Base-by-base conservation (phyloP, 108 stramenopile species). In the Cyclotella baltica region DNA sequence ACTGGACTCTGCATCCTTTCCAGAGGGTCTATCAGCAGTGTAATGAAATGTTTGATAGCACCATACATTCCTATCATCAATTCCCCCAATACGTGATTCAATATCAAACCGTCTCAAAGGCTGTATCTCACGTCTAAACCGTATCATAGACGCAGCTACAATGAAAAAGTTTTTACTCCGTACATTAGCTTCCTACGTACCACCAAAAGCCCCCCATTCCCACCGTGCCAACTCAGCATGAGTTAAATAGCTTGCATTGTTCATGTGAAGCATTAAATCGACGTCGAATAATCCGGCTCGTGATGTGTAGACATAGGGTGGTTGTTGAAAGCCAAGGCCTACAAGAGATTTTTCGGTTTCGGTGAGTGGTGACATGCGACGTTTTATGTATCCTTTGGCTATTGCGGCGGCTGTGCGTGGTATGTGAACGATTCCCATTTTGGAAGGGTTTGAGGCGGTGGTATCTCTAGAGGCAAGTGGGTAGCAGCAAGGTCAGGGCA, bases 201-300 rank as follows among this genome's bases (percentile, higher is more conserved):
- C 89, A 36, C 76, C 87, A 51, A 86, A 70, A 0, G 92, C 67
- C 19, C 78, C 76, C 89, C 84, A 72, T 58, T 90, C 87, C 89
- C 89, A 93, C 61, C 89, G 64, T 3, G 92, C 92, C 51, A 86
- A 68, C 66, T 93, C 92, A 13, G 89, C 88, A 65, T 93, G 92
- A 25, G 67, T 77, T 22, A 93, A 65, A 51, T 89, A 93, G 23
- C 86, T 75, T 31, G 92, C 92, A 67, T 93, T 90, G 63, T 93
- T 93, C 86, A 90, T 76, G 55, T 93, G 92, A 37, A 79, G 75
- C 70, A 89, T 55, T 20, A 83, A 72, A 57, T 93, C 92, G 0
- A 88, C 73, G 59, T 93, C 92, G 67, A 90, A 88, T 22, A 90
- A n/a, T 3, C 88, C 88, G 20, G 75, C 86, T 15, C 86, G 76